Evolutionary conservation across 208 protist species (phyloP), one percentile per base, ranked within the genome.

Genomic region (Polymyxa betae): DNA sequence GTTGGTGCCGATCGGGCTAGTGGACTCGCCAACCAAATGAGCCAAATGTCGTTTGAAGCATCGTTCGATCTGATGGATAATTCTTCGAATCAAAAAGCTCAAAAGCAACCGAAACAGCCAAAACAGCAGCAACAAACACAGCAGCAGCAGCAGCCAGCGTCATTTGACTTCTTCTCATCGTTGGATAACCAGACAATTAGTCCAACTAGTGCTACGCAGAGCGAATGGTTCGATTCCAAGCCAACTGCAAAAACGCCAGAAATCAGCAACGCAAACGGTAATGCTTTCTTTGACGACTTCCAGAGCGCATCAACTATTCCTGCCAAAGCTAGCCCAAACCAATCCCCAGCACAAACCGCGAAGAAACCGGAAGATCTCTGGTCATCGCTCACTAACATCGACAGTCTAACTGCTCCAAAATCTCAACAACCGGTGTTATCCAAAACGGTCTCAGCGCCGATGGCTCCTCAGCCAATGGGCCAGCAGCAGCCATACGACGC

Each of bases 111-210:
- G 54, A 16, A 66, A 29, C 54, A 66, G 54, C 54, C 16, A 29
- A 16, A 66, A 29, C 54, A 66, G 54, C 54, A 66, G 54, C 54
- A 66, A 29, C 72, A 40, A 43, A 5, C 10, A 43, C 16, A 35
- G 5, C 72, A 82, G n/a, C 72, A 82, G 72, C 5, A 82, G n/a
- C 35, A 5, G 72, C 16, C 72, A 5, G 40, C 5, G 5, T 40
- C 72, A 20, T 35, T 45, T 20, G 72, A 82, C 35, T 82, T 82
- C 72, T 82, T 82, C 72, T 82, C 72, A 20, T 45, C 72, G 72
- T n/a, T 82, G 72, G 35, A 82, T n/a, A 82, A 43, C n/a, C 72
- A 82, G n/a, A 38, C 72, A 20, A 82, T 43, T 5, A 82, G 16
- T 35, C 72, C 72, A 20, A 82, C 16, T n/a, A 82, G n/a, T n/a